phyloP scores from a whole-genome alignment of 768 basidiomycete genomes.

The Leucosporidium creatinivorum region DNA sequence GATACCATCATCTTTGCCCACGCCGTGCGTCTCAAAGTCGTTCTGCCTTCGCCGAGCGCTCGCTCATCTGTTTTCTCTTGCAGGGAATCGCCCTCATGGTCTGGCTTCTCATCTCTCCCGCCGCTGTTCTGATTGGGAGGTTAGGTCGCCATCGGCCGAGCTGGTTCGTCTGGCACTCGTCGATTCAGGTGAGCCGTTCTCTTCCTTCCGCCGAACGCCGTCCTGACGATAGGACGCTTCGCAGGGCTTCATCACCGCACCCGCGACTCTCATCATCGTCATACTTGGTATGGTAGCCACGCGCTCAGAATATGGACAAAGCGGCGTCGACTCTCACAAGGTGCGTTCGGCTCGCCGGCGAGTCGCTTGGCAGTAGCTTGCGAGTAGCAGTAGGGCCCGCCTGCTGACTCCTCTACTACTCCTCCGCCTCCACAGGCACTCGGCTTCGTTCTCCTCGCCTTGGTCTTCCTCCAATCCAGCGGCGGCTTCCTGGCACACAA shows the following conservation, averaged over 20 bases:
- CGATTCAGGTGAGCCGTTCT: neutral
- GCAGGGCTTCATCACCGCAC: neutral
- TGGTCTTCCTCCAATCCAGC: conserved; percentile 2
- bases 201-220: neutral
- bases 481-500: conserved; percentile 8
- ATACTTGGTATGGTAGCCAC: neutral
- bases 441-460: conserved; percentile 3
- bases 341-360: neutral
- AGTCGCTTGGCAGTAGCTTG: no score
- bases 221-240: neutral
- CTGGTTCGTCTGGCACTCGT: conserved; percentile 13
- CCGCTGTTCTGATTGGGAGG: conserved; percentile 7
- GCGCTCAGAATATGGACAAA: neutral
- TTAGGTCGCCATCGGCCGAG: neutral
- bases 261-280: neutral
- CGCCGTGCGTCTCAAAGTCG: neutral
- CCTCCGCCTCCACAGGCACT: neutral
- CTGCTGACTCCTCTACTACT: no score
- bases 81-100: conserved; percentile 10
- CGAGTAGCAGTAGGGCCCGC: no score
- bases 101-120: conserved; percentile 11
- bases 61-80: neutral
- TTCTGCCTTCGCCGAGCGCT: neutral
- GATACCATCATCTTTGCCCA: conserved; percentile 9
- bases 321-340: conserved; percentile 1